Percentiles rank a stretch among this genome's conserved stretches.
phyloP scores from a whole-genome alignment of 2,329 filamentous ascomycete species.

The Arthrobotrys conoides region DNA sequence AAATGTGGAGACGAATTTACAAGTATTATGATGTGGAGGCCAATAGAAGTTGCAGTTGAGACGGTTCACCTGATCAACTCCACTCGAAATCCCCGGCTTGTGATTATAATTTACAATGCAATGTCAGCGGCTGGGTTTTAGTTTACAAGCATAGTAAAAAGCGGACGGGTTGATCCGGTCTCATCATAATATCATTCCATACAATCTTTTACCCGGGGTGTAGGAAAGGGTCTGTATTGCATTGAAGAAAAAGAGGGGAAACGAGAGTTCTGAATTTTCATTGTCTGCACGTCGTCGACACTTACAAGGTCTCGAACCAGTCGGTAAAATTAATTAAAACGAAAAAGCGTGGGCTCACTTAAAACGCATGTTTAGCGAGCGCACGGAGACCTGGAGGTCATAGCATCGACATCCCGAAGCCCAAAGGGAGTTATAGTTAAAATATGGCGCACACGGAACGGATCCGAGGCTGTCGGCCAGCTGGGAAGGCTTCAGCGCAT shows the following conservation, averaged over 20 bases:
- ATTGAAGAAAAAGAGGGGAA: constrained; percentile 35
- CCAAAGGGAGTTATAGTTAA: constrained; percentile 14
- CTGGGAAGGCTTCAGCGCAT: constrained; percentile 1
- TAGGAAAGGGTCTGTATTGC: constrained; percentile 24
- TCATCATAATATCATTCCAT: constrained; percentile 8
- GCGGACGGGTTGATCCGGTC: constrained; percentile 17
- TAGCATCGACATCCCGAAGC: constrained; percentile 38
- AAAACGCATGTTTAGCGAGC: constrained; percentile 41
- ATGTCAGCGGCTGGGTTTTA: constrained; percentile 16
- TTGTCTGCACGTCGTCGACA: constrained; percentile 13
- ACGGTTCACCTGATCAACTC: constrained; percentile 25
- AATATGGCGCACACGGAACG: constrained; percentile 17
- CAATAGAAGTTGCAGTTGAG: constrained; percentile 23
- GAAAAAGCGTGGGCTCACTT: constrained; percentile 14
- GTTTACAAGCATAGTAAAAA: neutral
- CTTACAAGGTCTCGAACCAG: constrained; percentile 25
- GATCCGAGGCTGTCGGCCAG: neutral
- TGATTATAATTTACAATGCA: constrained; percentile 24
- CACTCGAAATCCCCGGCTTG: constrained; percentile 9
- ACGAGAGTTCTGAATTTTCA: constrained; percentile 16
- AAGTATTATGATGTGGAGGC: neutral
- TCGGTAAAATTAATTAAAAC: constrained; percentile 41
- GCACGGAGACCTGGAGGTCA: constrained; percentile 12
- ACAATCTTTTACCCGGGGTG: constrained; percentile 35
- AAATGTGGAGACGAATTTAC: constrained; percentile 15